phyloP scores from a whole-genome alignment of 106 monocot species.

The Narthecium ossifragum region DNA sequence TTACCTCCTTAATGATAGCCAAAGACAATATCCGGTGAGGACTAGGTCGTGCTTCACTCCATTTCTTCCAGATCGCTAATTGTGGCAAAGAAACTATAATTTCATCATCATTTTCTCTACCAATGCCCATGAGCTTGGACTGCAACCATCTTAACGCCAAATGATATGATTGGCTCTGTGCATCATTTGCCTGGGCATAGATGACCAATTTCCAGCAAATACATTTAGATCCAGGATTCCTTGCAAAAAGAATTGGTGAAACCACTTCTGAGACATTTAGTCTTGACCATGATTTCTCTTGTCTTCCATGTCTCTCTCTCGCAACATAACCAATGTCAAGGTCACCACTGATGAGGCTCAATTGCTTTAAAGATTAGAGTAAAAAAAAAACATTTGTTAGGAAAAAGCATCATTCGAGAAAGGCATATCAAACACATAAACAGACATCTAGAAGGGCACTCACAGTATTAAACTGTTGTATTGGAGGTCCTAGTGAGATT shows the following conservation, averaged over 20 bases:
- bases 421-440: background rate
- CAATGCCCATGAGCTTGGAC: conserved; percentile 55
- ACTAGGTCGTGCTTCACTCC: conserved; percentile 6
- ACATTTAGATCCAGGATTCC: conserved; percentile 49
- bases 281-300: conserved; percentile 46
- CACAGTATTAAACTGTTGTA: conserved; percentile 32
- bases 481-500: conserved; percentile 64
- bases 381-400: background rate
- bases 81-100: conserved; percentile 29
- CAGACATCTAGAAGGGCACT: conserved; percentile 19
- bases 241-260: conserved; percentile 49
- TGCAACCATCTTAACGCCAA: conserved; percentile 62
- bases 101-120: conserved; percentile 20
- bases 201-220: conserved; percentile 76
- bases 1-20: conserved; percentile 43
- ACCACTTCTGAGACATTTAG: conserved; percentile 58
- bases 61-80: conserved; percentile 69
- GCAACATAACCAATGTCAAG: conserved; percentile 54
- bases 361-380: conserved; percentile 28
- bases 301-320: conserved; percentile 35
- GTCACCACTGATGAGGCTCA: conserved; percentile 1
- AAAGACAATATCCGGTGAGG: conserved; percentile 30
- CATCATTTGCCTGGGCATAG: conserved; percentile 21
- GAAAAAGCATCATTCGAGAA: too few relatives aligned
- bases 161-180: conserved; percentile 17